Evolutionary conservation across 2,329 filamentous ascomycete species (phyloP).

Genomic region (Aspergillus caelatus): DNA sequence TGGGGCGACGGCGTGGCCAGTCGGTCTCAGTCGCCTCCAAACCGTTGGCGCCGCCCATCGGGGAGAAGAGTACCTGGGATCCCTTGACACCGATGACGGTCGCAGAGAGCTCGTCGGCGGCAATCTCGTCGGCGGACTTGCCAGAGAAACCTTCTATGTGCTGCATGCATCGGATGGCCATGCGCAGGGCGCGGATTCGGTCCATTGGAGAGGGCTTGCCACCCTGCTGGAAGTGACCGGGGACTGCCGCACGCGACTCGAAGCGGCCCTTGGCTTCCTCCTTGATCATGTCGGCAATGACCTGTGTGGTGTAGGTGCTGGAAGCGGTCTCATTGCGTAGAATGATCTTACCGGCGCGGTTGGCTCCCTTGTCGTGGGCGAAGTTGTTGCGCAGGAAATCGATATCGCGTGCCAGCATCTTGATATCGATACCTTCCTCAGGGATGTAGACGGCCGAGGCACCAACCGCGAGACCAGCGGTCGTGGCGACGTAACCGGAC

Average conservation of each 20-base stretch:
- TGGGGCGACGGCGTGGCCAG: constrained; percentile 87
- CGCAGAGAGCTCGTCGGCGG: constrained; percentile 71
- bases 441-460: constrained; percentile 93
- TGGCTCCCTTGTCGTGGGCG: constrained; percentile 80
- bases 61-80: constrained; percentile 82
- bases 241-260: constrained; percentile 87
- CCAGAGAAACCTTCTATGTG: constrained; percentile 80
- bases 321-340: constrained; percentile 96
- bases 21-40: constrained; percentile 87
- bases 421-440: constrained; percentile 90
- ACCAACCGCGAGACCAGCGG: constrained; percentile 87
- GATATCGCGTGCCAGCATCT: constrained; percentile 91
- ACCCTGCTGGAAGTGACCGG: constrained; percentile 92
- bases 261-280: constrained; percentile 91
- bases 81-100: constrained; percentile 91
- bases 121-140: constrained; percentile 67
- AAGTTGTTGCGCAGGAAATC: constrained; percentile 86
- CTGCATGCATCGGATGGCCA: constrained; percentile 92
- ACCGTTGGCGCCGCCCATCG: constrained; percentile 64
- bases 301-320: constrained; percentile 84
- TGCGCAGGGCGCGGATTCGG: constrained; percentile 83
- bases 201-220: constrained; percentile 95
- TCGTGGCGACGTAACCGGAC: constrained; percentile 61
- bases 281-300: constrained; percentile 93
- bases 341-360: constrained; percentile 87